phyloP scores from a whole-genome alignment of 345 rosid species.

The Eutrema heterophyllum region DNA sequence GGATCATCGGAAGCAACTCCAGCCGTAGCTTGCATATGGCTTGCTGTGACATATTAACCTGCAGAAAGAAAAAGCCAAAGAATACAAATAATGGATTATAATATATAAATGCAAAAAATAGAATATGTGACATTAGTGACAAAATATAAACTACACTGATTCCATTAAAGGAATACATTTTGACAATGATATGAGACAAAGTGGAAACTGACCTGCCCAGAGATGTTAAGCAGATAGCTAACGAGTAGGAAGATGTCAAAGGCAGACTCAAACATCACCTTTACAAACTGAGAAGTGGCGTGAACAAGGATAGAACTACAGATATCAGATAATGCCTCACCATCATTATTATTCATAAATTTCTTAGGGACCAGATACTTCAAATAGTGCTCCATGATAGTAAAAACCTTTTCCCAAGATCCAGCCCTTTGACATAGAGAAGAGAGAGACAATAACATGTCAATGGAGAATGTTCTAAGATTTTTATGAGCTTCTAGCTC shows the following conservation, averaged over 20 bases:
- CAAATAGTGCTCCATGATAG: constrained; percentile 56
- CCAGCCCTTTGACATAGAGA: constrained; percentile 56
- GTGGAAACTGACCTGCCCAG: constrained; percentile 68
- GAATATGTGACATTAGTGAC: neutral
- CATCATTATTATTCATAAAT: constrained; percentile 39
- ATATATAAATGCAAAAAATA: neutral
- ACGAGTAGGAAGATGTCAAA: constrained; percentile 68
- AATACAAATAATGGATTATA: neutral
- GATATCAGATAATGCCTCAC: constrained; percentile 42
- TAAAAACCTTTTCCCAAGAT: constrained; percentile 71
- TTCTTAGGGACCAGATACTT: constrained; percentile 76
- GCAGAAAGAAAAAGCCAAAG: constrained; percentile 17
- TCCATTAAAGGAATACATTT: constrained; percentile 7
- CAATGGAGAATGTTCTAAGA: constrained; percentile 70
- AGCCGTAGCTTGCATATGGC: constrained; percentile 68
- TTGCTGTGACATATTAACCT: constrained; percentile 67
- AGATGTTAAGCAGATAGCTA: constrained; percentile 62
- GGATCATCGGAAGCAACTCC: constrained; percentile 87
- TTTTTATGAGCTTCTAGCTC: constrained; percentile 60
- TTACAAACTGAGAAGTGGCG: constrained; percentile 77
- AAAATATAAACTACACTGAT: neutral
- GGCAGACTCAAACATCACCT: constrained; percentile 84
- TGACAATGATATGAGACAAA: neutral
- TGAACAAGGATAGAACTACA: constrained; percentile 54
- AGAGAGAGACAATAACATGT: constrained; percentile 66